Evolutionary conservation across 1,284 basidiomycete species (phyloP), one percentile per base, ranked within the genome.

Genomic region (Cryptococcus amylolentus): DNA sequence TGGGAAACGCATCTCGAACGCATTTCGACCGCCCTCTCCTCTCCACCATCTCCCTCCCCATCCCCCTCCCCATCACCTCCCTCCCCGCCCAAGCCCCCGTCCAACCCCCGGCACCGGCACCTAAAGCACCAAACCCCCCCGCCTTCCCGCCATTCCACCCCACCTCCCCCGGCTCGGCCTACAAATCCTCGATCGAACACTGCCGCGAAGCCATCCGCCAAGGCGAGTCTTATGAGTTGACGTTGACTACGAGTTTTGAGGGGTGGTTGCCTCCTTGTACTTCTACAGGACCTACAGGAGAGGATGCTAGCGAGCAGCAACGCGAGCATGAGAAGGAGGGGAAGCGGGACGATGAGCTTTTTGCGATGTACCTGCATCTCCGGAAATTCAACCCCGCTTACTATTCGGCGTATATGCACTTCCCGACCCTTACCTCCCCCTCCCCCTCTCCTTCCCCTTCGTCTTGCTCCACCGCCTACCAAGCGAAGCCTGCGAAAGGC

Each of bases 161-260:
- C n/a, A 60, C 74, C 62, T 67, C 70, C 53, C 63, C 70, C 12
- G 65, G 73, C 53, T 47, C 75, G 0, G 70, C 74, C 2, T 97
- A 98, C 78, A 84, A 87, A 53, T 76, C 81, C 16, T 84, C 84
- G 42, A 92, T 97, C 66, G 80, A 84, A 35, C 71, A 80, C 39
- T 89, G 89, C 10, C 86, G 92, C 68, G 85, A 88, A 53, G 82
- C 84, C 53, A 85, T 98, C 23, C 86, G 82, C 55, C 81, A 87
- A 40, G 94, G 94, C 5, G 89, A 98, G 72, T 92, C 91, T n/a
- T 98, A 98, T 76, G 94, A 98, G 71, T 82, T 98, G 20, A 98
- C 95, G 68, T 80, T 97, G 42, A 98, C 94, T 0, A 94, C 89
- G 1, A 7, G 31, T 35, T 35, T 35, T 10, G 31, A 35, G 31